phyloP scores from a whole-genome alignment of 345 rosid genomes.

The Eucalyptus lansdowneana region DNA sequence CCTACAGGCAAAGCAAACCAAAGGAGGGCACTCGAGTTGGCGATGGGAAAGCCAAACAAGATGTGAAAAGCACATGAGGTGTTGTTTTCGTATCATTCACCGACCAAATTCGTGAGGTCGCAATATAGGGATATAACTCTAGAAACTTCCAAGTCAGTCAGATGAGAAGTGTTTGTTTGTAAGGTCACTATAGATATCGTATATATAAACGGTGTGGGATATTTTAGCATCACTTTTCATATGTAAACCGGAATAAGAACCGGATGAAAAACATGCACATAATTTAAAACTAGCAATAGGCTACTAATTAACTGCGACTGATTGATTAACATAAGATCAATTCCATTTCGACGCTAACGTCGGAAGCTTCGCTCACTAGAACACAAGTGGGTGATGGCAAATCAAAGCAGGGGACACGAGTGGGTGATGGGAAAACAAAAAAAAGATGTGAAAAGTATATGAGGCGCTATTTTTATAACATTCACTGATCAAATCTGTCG shows the following conservation, averaged over 20 bases:
- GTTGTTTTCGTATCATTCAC: neutral
- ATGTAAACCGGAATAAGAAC: neutral
- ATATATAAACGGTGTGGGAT: neutral
- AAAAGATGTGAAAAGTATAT: neutral
- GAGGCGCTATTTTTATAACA: neutral
- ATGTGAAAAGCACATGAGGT: neutral
- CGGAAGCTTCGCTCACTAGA: neutral
- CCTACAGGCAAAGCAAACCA: neutral
- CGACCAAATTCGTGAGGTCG: neutral
- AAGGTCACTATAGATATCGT: neutral
- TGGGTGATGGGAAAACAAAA: neutral
- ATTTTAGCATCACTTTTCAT: neutral
- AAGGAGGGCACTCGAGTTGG: neutral
- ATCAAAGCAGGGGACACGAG: neutral
- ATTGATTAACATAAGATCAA: too few species aligned
- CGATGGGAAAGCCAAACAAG: neutral
- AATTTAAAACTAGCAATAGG: too few species aligned
- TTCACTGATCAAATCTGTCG: neutral
- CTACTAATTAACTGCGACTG: neutral
- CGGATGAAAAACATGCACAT: neutral
- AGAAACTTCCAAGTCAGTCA: neutral
- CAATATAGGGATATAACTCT: neutral
- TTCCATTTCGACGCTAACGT: too few species aligned
- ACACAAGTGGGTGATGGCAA: neutral
- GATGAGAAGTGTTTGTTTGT: neutral